Evolutionary conservation across 208 protist genomes (phyloP), one percentile per base, ranked within the genome.

Genomic region (Acanthamoeba royreba): DNA sequence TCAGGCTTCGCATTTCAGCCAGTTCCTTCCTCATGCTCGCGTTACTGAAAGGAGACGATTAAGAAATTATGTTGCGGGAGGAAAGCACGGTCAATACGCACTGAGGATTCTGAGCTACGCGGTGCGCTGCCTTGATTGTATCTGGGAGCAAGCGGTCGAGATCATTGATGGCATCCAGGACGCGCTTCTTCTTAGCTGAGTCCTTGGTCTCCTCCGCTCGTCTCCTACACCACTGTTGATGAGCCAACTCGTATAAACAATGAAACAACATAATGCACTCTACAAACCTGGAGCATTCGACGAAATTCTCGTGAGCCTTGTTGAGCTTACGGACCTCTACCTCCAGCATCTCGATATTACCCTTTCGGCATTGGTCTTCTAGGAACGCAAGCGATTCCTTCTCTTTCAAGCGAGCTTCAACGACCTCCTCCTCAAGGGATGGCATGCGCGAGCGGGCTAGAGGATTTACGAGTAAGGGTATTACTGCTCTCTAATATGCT

Each of bases 1-100:
- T 63, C 31, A 88, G 25, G 4, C 8, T 28, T 38, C 7, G 47
- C 33, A 63, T 22, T 19, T 88, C 79, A 25, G 79, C 13, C 79
- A 88, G 45, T 19, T 88, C 79, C 79, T 88, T 88, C 49, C 43
- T 88, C n/a, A n/a, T n/a, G n/a, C n/a, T n/a, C n/a, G n/a, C n/a
- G n/a, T n/a, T n/a, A n/a, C n/a, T n/a, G n/a, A n/a, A n/a, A n/a
- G n/a, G n/a, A n/a, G n/a, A n/a, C n/a, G n/a, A n/a, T n/a, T n/a
- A n/a, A n/a, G n/a, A n/a, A n/a, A 55, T 55, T 9, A 43, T 40
- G 35, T 28, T 77, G 66, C 11, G 9, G 35, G 28, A 43, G 66
- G 28, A 11, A 40, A 77, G 11, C 13, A 77, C 22, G 31, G 28
- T 77, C 66, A 77, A 77, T 22, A n/a, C 49, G 79, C 38, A 88